Base-by-base conservation (phyloP, 2,329 filamentous ascomycete species). In the Penicillium psychrosexuale region DNA sequence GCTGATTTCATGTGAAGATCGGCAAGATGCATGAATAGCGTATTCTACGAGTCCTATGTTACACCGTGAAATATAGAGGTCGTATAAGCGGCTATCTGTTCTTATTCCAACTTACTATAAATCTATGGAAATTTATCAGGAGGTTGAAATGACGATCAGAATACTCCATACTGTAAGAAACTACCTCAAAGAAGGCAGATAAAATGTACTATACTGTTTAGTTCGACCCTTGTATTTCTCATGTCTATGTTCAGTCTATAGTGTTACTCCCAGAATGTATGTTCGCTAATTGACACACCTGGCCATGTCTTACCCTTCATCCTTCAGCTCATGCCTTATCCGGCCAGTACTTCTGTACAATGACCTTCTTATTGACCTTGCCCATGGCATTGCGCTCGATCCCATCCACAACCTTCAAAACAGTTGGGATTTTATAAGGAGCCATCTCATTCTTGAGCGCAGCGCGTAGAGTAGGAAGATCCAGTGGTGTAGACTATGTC, bases 371-470 rank as follows among this genome's bases (percentile, higher is more conserved):
- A 58, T 76, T 75, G 24, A 76, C 72, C 79, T 99, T 99, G 40
- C 94, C 94, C 94, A 99, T 99, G 31, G 92, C 93, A 55, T 71
- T 71, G 28, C 69, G 68, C 44, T 71, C 68, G 38, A 71, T 71
- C 37, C 84, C 75, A 44, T 90, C 86, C 17, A 97, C 90, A 6
- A 95, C 77, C 70, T 85, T 87, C 73, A 97, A 78, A 56, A 96
- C 86, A 69, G 94, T 91, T 0, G 94, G 94, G 53, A 97, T 92
- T 80, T 99, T 97, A 75, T 97, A 97, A 59, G 82, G 85, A 2
- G 88, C 94, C 61, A 97, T 68, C 49, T 71, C 68, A n/a, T 60
- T 62, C 56, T 70, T 71, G 28, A 71, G 77, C 13, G 68, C 55
- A 6, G 66, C 51, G 5, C 73, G 72, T 9, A 76, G 65, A 5